Evolutionary conservation across 495 filamentous ascomycete genomes (phyloP).

Genomic region (Chaetomium tenue): DNA sequence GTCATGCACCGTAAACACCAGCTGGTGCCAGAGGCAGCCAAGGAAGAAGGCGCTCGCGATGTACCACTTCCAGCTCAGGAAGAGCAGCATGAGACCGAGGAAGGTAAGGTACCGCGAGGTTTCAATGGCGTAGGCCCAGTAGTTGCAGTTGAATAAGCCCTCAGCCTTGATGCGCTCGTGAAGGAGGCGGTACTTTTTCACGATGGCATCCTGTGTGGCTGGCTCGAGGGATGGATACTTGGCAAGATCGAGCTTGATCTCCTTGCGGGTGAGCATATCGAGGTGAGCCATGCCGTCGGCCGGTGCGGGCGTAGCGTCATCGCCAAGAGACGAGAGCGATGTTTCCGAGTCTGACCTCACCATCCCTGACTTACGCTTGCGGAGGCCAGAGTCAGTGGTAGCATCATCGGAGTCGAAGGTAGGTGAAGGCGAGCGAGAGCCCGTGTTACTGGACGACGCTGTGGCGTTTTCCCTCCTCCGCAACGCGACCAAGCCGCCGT

Average conservation of each 20-base stretch:
- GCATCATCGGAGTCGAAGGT: conserved; percentile 59
- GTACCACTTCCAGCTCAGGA: conserved; percentile 73
- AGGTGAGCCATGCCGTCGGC: conserved; percentile 58
- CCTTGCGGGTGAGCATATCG: conserved; percentile 69
- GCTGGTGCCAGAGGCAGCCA: conserved; percentile 90
- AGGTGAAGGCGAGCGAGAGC: conserved; percentile 57
- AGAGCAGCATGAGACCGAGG: conserved; percentile 61
- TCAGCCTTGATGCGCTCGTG: conserved; percentile 67
- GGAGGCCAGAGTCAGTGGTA: conserved; percentile 26
- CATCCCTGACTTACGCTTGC: conserved; percentile 15
- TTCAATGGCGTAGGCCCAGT: conserved; percentile 77
- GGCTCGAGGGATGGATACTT: conserved; percentile 81
- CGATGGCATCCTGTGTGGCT: conserved; percentile 72
- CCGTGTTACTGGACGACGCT: conserved; percentile 43
- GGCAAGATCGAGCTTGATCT: conserved; percentile 71
- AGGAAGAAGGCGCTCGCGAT: conserved; percentile 69
- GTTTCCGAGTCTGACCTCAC: conserved; percentile 40
- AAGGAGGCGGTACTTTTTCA: conserved; percentile 74
- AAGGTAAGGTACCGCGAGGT: conserved; percentile 69
- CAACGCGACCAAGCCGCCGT: conserved; percentile 43
- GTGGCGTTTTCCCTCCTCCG: conserved; percentile 17
- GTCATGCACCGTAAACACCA: conserved; percentile 94
- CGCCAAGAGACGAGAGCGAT: conserved; percentile 45
- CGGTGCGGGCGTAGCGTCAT: conserved; percentile 31
- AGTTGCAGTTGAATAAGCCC: conserved; percentile 83